phyloP scores from a whole-genome alignment of 164 flowering plant species.

The Magnolia kwangsiensis region DNA sequence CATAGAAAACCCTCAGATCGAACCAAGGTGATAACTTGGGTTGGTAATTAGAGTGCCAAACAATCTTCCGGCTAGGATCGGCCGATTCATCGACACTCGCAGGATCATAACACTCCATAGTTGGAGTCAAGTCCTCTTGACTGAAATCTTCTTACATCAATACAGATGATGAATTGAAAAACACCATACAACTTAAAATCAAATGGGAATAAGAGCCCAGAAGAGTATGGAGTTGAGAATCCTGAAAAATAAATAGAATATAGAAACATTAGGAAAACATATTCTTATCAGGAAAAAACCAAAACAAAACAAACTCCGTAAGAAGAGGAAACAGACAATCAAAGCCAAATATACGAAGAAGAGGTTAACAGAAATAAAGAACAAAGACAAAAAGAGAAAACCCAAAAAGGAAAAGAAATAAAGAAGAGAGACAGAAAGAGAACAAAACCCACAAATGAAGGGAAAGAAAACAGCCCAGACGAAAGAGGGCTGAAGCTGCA shows the following conservation, averaged over 20 bases:
- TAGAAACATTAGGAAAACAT: neutral
- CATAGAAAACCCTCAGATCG: slow-evolving; percentile 78
- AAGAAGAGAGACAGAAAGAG: no score
- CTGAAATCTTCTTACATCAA: slow-evolving; percentile 20
- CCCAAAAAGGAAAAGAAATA: neutral
- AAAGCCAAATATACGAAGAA: neutral
- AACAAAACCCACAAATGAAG: no score
- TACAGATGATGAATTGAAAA: slow-evolving; percentile 13
- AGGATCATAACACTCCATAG: slow-evolving; percentile 38
- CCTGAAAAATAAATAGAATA: neutral
- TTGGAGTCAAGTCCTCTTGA: slow-evolving; percentile 13
- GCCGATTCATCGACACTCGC: slow-evolving; percentile 30
- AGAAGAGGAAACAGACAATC: neutral
- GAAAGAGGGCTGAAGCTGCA: no score
- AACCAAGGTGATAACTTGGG: slow-evolving; percentile 59
- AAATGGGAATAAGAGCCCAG: neutral
- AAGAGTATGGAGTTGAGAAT: neutral
- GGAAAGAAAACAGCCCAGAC: no score
- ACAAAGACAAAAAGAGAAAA: neutral
- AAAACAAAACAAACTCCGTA: neutral
- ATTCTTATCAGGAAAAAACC: neutral
- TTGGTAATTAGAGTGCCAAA: slow-evolving; percentile 28
- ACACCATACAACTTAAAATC: slow-evolving; percentile 12
- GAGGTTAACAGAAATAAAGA: neutral
- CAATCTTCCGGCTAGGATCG: slow-evolving; percentile 25